Evolutionary conservation across 768 basidiomycete genomes (phyloP), one percentile per base, ranked within the genome.

Genomic region (Leccinum broughii): DNA sequence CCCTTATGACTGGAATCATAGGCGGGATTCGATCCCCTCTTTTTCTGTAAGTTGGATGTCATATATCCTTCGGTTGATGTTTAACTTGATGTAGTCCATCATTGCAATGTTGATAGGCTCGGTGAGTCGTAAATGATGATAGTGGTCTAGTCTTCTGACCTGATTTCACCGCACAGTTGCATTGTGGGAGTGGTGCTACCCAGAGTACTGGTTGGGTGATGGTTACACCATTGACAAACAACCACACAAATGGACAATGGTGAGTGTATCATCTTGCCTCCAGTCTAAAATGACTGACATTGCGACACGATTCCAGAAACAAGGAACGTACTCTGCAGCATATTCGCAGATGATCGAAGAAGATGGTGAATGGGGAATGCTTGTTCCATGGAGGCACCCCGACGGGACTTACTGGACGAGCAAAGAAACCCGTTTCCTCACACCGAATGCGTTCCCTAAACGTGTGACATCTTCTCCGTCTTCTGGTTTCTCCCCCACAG

Each of bases 181-280:
- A 14, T 49, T 72, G 54, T 72, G 72, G 71, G 71, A 72, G n/a
- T 72, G 72, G 68, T 69, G 63, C 51, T 72, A 72, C 57, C 52
- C 57, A 4, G 57, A 68, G 7, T 71, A 71, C 28, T 71, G 72
- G 71, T 66, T 73, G 72, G 64, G 55, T n/a, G 22, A 51, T 4
- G 72, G 72, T 17, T 73, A 66, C 41, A 55, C 17, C 1, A 5
- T 64, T 10, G 61, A 64, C 14, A 59, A 53, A 5, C 28, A 28
- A 17, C 35, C 56, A 41, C 60, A 65, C 14, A 54, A 56, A 32
- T 71, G 69, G 71, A 72, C 67, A 2, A 48, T 71, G 59, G 71
- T 71, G 13, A 54, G 59, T 56, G 14, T 14, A 22, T 49, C 9
- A 6, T 32, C 4, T 26, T n/a, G 11, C 30, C 1, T 51, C 28